Evolutionary conservation across 2,329 filamentous ascomycete species (phyloP).

Genomic region (Arthrobotrys entomopaga): DNA sequence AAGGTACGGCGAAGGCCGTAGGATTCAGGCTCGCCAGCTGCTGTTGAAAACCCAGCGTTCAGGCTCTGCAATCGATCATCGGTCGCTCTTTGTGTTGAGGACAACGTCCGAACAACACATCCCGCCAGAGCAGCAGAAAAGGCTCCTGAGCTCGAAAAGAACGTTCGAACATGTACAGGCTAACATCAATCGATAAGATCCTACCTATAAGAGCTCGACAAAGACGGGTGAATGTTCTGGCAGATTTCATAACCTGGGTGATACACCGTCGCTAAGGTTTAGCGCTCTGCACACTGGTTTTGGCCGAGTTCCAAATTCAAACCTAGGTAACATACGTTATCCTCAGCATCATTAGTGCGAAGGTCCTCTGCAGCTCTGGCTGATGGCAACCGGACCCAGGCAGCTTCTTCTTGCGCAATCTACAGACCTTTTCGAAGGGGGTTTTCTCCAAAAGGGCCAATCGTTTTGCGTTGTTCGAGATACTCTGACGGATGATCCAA

Average conservation of each 20-base stretch:
- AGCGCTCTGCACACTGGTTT: background rate
- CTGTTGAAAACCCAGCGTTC: background rate
- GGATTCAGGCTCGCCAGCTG: conserved; percentile 35
- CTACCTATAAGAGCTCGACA: conserved; percentile 19
- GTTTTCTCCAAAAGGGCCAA: background rate
- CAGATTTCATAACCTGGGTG: background rate
- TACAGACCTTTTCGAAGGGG: too few relatives aligned
- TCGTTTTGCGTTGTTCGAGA: conserved; percentile 46
- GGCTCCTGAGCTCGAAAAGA: conserved; percentile 24
- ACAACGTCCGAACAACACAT: conserved; percentile 1
- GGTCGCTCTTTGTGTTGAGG: background rate
- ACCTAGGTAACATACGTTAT: background rate
- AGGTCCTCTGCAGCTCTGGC: background rate
- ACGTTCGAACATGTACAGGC: too few relatives aligned
- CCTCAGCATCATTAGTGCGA: background rate
- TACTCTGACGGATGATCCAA: background rate
- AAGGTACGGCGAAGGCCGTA: conserved; percentile 5
- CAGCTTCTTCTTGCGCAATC: background rate
- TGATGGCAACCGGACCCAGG: background rate
- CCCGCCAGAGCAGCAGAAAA: background rate
- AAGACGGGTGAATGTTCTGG: background rate
- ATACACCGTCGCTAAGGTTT: background rate
- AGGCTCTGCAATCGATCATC: background rate
- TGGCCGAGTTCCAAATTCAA: conserved; percentile 1
- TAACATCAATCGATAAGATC: conserved; percentile 29